Percentiles rank a stretch among this genome's conserved stretches.
phyloP scores from a whole-genome alignment of 768 basidiomycete species.

The Lentinula lateritia region DNA sequence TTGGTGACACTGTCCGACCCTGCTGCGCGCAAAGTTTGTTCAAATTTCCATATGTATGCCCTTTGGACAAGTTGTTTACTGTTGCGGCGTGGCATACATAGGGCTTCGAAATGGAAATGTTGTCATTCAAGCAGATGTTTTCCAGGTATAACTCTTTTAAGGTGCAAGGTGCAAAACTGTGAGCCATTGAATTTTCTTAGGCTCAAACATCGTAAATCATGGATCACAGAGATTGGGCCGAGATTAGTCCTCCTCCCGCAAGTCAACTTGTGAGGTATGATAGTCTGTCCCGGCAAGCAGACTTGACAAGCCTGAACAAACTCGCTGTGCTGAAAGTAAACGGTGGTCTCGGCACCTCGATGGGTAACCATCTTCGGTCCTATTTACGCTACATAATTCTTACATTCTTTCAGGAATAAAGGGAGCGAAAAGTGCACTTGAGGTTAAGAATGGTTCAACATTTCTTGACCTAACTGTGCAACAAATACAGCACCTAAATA shows the following conservation, averaged over 20 bases:
- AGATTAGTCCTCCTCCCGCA: slow-evolving; percentile 78
- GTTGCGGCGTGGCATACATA: slow-evolving; percentile 32
- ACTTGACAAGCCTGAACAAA: slow-evolving; percentile 75
- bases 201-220: slow-evolving; percentile 7
- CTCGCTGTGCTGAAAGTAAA: slow-evolving; percentile 94
- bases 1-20: slow-evolving; percentile 80
- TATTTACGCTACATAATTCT: neutral
- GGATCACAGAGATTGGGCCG: slow-evolving; percentile 71
- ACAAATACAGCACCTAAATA: slow-evolving; percentile 95
- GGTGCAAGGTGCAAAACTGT: slow-evolving; percentile 85
- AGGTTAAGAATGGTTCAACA: slow-evolving; percentile 96
- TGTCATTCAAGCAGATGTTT: slow-evolving; percentile 92
- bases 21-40: slow-evolving; percentile 69
- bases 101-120: slow-evolving; percentile 95
- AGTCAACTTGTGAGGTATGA: slow-evolving; percentile 86
- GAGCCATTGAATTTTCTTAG: slow-evolving; percentile 19
- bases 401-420: slow-evolving; percentile 52
- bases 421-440: slow-evolving; percentile 88
- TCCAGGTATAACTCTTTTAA: slow-evolving; percentile 88
- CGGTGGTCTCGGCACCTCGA: slow-evolving; percentile 87
- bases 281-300: slow-evolving; percentile 51
- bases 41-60: slow-evolving; percentile 6
- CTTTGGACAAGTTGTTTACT: slow-evolving; percentile 11
- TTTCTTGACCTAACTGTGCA: slow-evolving; percentile 93
- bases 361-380: slow-evolving; percentile 41